Evolutionary conservation across 164 flowering plant species (phyloP), one percentile per base, ranked within the genome.

Genomic region (Umbilicus rupestris): DNA sequence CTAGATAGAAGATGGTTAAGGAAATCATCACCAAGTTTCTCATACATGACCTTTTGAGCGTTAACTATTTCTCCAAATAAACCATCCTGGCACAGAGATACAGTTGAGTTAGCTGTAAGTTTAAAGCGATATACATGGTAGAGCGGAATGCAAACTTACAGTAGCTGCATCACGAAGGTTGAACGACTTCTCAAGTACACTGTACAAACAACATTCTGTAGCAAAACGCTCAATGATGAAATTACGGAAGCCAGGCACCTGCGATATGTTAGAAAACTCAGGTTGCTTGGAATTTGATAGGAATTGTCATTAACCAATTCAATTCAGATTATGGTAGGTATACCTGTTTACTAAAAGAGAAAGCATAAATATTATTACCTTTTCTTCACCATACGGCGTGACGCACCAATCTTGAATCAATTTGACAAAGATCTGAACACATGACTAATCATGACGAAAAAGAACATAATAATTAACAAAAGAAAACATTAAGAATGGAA

Each of bases 21-120:
- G 77, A 90, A 95, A 63, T 81, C 88, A 70, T 90, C 73, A 15
- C 99, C 99, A 77, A 95, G 81, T 67, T 90, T 90, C 79, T 95
- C 98, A 74, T 87, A 92, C 98, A 92, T 95, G 72, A 90, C 81
- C 79, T 86, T 87, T 73, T 95, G 98, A 67, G 95, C 97, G 70
- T 68, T 41, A 39, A 95, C 91, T 39, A 92, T 95, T 83, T 95
- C 99, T 68, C 97, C 96, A 73, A 95, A 82, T 74, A 95, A 80
- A 76, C 81, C 68, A 79, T 77, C 78, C 99, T 92, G 97, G 76
- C 66, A 66, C 26, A 67, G n/a, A 20, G 29, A 71, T 24, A 2
- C 29, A 59, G 16, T 50, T 29, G 15, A 57, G 31, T 29, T 42
- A 55, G n/a, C n/a, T n/a, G 14, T 22, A 24, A 41, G 24, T 37